These are phyloP conservation scores for Cetraspora pellucida DNA, from an alignment of 192 early-diverging fungal genomes.

Conservation along the genomic window DNA sequence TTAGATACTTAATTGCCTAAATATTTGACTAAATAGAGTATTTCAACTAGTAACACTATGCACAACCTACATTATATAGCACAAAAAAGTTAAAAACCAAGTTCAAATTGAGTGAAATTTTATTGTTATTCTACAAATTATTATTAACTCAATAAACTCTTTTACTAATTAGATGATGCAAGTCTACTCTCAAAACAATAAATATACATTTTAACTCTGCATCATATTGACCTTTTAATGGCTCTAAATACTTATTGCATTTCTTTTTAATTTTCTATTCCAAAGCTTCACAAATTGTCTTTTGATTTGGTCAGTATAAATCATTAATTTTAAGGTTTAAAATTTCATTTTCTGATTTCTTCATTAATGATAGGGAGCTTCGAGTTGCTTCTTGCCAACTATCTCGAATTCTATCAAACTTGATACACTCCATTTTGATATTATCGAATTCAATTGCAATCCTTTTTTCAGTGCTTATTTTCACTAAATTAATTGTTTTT, in stretches of 20 bases:
- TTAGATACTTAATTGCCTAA: too few relatives aligned
- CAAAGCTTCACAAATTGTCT: slow-evolving; percentile 6
- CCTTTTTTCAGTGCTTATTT: background rate
- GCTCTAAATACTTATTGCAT: slow-evolving; percentile 7
- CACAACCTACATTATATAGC: too few relatives aligned
- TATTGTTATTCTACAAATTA: too few relatives aligned
- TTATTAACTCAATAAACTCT: background rate
- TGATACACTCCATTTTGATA: background rate
- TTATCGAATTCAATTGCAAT: background rate
- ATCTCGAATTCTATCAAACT: background rate
- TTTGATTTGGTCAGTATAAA: slow-evolving; percentile 1
- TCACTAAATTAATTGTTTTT: background rate
- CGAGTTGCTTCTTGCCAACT: slow-evolving; percentile 5
- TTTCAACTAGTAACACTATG: too few relatives aligned
- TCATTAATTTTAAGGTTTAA: slow-evolving; percentile 1
- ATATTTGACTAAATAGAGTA: too few relatives aligned
- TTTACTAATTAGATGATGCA: background rate
- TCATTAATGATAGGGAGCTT: background rate
- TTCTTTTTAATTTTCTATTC: background rate
- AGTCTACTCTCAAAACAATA: background rate
- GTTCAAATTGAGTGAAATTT: too few relatives aligned
- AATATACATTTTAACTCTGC: background rate
- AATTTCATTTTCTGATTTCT: background rate
- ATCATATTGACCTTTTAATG: background rate
- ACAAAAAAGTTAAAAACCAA: too few relatives aligned